These are phyloP conservation scores for Fusarium lyarnte DNA, from an alignment of 2,329 filamentous ascomycete species.

Conservation along the genomic window DNA sequence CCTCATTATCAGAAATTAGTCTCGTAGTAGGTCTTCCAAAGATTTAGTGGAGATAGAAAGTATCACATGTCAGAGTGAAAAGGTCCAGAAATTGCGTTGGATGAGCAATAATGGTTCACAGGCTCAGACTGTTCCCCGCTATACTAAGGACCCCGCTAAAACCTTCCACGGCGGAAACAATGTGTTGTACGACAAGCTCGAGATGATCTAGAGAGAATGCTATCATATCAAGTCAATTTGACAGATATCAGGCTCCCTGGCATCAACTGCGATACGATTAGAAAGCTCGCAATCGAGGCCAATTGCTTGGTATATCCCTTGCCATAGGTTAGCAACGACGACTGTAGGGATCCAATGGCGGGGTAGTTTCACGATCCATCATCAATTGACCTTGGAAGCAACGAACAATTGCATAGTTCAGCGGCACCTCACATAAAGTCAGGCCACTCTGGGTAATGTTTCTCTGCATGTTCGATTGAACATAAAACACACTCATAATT, in stretches of 20 bases:
- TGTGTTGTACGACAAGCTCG: not conserved
- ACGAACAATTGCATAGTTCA: not conserved
- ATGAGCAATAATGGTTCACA: not conserved
- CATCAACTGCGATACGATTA: not conserved
- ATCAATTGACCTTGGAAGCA: not conserved
- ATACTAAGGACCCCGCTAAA: fast-evolving
- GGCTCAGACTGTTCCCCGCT: not conserved
- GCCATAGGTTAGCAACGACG: not conserved
- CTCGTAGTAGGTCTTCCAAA: too few species aligned
- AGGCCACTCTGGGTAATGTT: too few species aligned
- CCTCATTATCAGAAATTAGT: not conserved
- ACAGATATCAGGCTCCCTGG: not conserved
- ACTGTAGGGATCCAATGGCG: not conserved
- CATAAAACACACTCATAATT: not conserved
- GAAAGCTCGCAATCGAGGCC: not conserved
- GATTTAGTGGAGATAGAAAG: not conserved
- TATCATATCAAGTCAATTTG: fast-evolving
- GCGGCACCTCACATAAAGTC: not conserved
- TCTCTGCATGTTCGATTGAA: fast-evolving
- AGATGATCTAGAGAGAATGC: not conserved
- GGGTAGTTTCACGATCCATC: not conserved
- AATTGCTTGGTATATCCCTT: not conserved
- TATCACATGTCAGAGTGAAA: not conserved
- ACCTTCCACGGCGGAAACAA: fast-evolving
- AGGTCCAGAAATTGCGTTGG: too few species aligned